Conservation (phyloP, 345 rosid species). For the Pelargonium nanum region DNA sequence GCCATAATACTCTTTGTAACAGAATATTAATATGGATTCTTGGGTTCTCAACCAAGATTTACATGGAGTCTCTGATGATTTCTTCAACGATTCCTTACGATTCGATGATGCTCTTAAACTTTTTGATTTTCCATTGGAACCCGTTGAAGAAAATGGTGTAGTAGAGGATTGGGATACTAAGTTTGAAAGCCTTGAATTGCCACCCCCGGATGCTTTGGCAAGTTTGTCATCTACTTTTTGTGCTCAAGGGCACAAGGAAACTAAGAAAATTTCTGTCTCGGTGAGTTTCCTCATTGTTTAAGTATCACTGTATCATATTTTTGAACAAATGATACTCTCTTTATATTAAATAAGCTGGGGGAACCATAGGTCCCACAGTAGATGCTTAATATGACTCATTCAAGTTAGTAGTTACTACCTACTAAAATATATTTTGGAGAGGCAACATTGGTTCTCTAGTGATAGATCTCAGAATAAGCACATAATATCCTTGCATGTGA, state of each 20-base stretch:
- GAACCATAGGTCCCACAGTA: too few relatives aligned
- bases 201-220: constrained; percentile 43
- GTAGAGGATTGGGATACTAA: constrained; percentile 52
- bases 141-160: constrained; percentile 29
- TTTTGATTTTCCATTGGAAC: constrained; percentile 57
- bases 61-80: constrained; percentile 43
- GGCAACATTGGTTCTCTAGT: too few relatives aligned
- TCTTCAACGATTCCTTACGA: constrained; percentile 32
- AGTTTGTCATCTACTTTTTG: constrained; percentile 32
- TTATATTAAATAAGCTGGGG: too few relatives aligned
- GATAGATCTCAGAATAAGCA: too few relatives aligned
- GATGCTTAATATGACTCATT: too few relatives aligned
- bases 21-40: constrained; percentile 33
- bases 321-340: background rate
- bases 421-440: too few relatives aligned
- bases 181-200: constrained; percentile 58
- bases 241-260: background rate
- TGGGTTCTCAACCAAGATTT: constrained; percentile 48
- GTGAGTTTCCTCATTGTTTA: background rate
- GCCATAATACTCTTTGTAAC: background rate
- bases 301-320: too few relatives aligned
- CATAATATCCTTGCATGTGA: too few relatives aligned
- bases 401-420: too few relatives aligned
- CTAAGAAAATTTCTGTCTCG: background rate
- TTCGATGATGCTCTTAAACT: constrained; percentile 23